Evolutionary conservation across 2,329 filamentous ascomycete species (phyloP).

Genomic region (Neofusicoccum sp.): DNA sequence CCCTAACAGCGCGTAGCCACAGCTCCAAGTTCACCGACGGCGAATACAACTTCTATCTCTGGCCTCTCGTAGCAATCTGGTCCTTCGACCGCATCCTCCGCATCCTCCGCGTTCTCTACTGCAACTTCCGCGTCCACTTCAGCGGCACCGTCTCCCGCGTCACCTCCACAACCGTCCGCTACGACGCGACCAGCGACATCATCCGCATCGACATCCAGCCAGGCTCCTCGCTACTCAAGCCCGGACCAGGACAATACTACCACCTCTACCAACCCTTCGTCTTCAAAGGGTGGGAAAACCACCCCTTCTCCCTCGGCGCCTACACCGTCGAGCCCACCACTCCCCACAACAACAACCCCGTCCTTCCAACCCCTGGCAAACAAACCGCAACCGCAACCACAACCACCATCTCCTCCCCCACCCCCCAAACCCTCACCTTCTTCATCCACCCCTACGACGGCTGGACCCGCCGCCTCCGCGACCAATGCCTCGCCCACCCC

Average conservation of each 20-base stretch:
- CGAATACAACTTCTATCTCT: conserved; percentile 51
- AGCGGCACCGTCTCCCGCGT: conserved; percentile 24
- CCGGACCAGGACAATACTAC: conserved; percentile 50
- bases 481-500: conserved; percentile 31
- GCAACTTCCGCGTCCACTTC: conserved; percentile 41
- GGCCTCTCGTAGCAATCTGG: conserved; percentile 53
- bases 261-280: conserved; percentile 49
- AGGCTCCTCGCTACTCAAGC: conserved; percentile 31
- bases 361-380: conserved; percentile 8
- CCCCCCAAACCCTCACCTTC: conserved; percentile 38
- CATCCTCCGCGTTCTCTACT: conserved; percentile 43
- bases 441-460: conserved; percentile 52
- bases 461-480: conserved; percentile 49
- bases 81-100: conserved; percentile 49
- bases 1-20: conserved; percentile 38
- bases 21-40: conserved; percentile 52
- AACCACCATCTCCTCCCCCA: conserved; percentile 21
- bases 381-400: background rate
- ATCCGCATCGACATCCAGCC: conserved; percentile 47
- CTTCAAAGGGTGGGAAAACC: conserved; percentile 49
- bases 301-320: conserved; percentile 49
- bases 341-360: background rate
- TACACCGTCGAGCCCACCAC: conserved; percentile 22
- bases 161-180: conserved; percentile 42
- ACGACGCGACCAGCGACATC: conserved; percentile 45